Percentiles rank a stretch among this genome's conserved stretches.
Conservation (phyloP, 1,139 yeast species). For the Magnusiomyces clavatus region DNA sequence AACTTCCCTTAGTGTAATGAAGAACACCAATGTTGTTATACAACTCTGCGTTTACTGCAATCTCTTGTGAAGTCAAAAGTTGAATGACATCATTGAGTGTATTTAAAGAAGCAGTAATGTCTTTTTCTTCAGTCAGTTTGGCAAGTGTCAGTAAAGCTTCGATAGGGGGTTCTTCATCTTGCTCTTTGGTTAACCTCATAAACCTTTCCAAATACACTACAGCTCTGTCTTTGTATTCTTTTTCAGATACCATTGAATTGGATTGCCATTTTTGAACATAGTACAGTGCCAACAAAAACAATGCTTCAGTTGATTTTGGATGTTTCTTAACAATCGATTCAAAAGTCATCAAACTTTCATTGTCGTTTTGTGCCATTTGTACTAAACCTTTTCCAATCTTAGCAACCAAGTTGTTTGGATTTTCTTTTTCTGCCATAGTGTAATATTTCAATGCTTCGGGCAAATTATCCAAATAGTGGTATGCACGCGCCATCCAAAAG, state of each 20-base stretch:
- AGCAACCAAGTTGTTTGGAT: constrained; percentile 53
- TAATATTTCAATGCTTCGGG: constrained; percentile 65
- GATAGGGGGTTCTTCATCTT: constrained; percentile 56
- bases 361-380: constrained; percentile 61
- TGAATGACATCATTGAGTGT: constrained; percentile 56
- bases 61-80: constrained; percentile 34
- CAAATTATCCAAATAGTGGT: constrained; percentile 51
- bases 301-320: constrained; percentile 67
- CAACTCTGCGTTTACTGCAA: constrained; percentile 55
- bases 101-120: constrained; percentile 44
- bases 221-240: constrained; percentile 33
- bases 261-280: constrained; percentile 42
- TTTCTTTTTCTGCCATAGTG: constrained; percentile 40
- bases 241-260: not conserved
- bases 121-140: constrained; percentile 51
- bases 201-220: constrained; percentile 66
- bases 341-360: constrained; percentile 80
- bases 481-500: constrained; percentile 80
- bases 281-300: constrained; percentile 66
- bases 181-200: constrained; percentile 49
- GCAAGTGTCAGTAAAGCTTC: constrained; percentile 66
- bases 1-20: constrained; percentile 59
- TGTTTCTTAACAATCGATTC: constrained; percentile 64
- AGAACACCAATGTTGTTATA: constrained; percentile 83
- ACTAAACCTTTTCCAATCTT: constrained; percentile 83